phyloP scores from a whole-genome alignment of 208 protist species.

The Porcisia hertigi region DNA sequence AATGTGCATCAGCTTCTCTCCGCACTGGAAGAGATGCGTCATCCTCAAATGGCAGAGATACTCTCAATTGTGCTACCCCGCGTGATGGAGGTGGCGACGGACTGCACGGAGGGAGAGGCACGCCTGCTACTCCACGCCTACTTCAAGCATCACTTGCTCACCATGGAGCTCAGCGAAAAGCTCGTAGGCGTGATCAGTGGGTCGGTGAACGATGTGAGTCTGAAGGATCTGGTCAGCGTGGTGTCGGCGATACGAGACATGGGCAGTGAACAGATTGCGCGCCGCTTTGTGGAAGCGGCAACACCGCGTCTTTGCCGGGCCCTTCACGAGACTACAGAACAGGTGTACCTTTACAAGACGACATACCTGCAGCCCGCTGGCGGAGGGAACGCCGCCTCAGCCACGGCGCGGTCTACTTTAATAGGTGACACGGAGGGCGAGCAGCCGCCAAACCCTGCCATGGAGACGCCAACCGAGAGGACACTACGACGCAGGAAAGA shows the following conservation, averaged over 20 bases:
- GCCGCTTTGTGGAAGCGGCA: constrained; percentile 36
- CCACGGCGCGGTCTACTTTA: background rate
- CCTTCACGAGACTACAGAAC: constrained; percentile 30
- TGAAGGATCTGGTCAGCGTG: constrained; percentile 28
- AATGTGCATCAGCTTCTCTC: constrained; percentile 42
- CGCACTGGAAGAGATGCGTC: constrained; percentile 46
- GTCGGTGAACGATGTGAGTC: constrained; percentile 31
- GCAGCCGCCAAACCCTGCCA: background rate
- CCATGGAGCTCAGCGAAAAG: constrained; percentile 28
- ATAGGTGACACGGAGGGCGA: background rate
- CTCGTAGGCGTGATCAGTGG: constrained; percentile 35
- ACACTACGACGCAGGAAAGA: constrained; percentile 1
- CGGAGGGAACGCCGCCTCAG: background rate
- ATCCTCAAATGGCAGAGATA: constrained; percentile 61
- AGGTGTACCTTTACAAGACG: constrained; percentile 14
- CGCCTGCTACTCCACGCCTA: constrained; percentile 43
- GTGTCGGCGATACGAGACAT: constrained; percentile 19
- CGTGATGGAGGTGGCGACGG: constrained; percentile 46
- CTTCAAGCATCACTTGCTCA: constrained; percentile 28
- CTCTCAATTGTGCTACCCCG: constrained; percentile 63
- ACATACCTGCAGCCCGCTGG: constrained; percentile 2
- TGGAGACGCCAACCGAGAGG: constrained; percentile 9
- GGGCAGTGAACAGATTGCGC: constrained; percentile 15
- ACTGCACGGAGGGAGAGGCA: constrained; percentile 54
- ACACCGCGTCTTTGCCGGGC: constrained; percentile 38